A percentile compares a stretch with the other conserved stretches of the same genome.
Evolutionary conservation across 225 moss, liverwort and hornwort genomes (phyloP).

Genomic region (Bryoerythrophyllum caledonicum): DNA sequence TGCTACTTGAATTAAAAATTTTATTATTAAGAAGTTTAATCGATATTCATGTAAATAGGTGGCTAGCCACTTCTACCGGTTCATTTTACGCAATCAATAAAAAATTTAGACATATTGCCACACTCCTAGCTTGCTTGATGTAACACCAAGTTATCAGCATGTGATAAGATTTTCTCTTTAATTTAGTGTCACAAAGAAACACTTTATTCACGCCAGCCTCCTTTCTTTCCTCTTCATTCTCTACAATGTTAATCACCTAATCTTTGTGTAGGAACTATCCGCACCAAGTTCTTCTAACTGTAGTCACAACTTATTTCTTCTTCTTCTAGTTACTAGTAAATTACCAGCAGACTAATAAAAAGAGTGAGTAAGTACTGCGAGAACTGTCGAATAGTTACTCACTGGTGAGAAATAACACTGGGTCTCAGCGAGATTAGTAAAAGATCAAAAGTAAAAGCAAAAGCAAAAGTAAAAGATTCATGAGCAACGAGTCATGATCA

Average conservation of each 20-base stretch:
- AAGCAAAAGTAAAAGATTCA: background rate
- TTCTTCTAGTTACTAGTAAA: too few relatives aligned
- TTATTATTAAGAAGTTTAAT: too few relatives aligned
- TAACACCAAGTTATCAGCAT: slow-evolving; percentile 12
- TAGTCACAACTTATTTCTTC: background rate
- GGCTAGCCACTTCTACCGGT: slow-evolving; percentile 10
- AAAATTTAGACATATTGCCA: background rate
- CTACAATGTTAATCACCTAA: too few relatives aligned
- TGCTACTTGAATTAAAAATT: background rate
- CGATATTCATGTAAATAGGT: background rate
- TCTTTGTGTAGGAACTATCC: too few relatives aligned
- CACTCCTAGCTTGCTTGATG: background rate
- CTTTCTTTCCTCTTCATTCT: background rate
- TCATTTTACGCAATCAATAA: slow-evolving; percentile 1
- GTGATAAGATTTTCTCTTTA: background rate
- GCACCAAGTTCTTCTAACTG: background rate
- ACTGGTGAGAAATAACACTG: background rate
- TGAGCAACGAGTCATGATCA: background rate
- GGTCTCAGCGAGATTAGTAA: background rate
- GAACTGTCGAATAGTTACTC: too few relatives aligned
- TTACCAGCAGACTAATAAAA: too few relatives aligned
- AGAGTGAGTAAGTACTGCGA: too few relatives aligned
- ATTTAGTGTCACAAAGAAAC: too few relatives aligned
- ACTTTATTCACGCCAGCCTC: too few relatives aligned
- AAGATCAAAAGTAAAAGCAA: too few relatives aligned